Conservation (phyloP, 2,329 filamentous ascomycete species). For the Ceratocystis ficicola region DNA sequence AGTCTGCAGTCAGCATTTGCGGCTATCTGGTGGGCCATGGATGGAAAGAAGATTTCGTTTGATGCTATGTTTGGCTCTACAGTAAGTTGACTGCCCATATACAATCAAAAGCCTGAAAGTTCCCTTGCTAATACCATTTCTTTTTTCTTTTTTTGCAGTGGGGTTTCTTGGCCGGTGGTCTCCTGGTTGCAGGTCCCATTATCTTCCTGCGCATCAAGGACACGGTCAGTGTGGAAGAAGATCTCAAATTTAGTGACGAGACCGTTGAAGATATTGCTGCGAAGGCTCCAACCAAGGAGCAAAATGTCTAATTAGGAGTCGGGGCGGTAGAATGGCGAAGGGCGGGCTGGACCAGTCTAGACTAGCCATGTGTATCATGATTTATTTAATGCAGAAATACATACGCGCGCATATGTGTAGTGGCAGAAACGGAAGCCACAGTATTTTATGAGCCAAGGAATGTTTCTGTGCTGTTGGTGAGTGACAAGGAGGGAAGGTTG, state of each 20-base stretch:
- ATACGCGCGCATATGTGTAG: too few relatives aligned
- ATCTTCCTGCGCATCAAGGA: slow-evolving; percentile 71
- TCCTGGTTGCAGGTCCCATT: slow-evolving; percentile 66
- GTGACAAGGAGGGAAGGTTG: too few relatives aligned
- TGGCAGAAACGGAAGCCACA: too few relatives aligned
- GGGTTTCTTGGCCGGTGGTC: slow-evolving; percentile 60
- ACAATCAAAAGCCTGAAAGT: background rate
- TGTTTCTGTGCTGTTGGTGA: too few relatives aligned
- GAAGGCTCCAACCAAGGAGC: background rate
- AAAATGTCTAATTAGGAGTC: background rate
- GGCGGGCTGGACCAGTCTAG: background rate
- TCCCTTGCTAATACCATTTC: slow-evolving; percentile 23
- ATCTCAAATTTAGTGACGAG: slow-evolving; percentile 76
- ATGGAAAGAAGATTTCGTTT: slow-evolving; percentile 49
- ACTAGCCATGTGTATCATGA: background rate
- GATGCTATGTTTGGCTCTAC: slow-evolving; percentile 57
- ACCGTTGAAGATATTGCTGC: slow-evolving; percentile 55
- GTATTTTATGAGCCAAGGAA: too few relatives aligned
- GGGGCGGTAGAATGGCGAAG: background rate
- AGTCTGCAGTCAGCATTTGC: slow-evolving; percentile 73
- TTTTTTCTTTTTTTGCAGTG: slow-evolving; percentile 45
- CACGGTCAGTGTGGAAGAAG: slow-evolving; percentile 66
- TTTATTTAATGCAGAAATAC: background rate
- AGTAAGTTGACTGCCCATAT: slow-evolving; percentile 25
- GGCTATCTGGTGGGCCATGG: slow-evolving; percentile 62